Evolutionary conservation across 352 stramenopile species (phyloP), one percentile per base, ranked within the genome.

Genomic region (Phytophthora pisi): DNA sequence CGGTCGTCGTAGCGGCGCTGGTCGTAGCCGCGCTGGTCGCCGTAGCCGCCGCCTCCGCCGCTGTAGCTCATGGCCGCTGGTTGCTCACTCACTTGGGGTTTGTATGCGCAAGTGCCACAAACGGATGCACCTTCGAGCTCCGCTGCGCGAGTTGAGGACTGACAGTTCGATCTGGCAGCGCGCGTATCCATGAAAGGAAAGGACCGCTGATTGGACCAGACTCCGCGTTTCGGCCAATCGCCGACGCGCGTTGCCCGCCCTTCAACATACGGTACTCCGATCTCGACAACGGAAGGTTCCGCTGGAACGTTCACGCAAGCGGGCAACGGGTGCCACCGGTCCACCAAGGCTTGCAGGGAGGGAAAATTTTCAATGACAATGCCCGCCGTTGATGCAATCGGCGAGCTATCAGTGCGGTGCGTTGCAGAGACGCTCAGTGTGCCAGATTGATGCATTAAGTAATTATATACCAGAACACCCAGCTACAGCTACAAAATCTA

Each of bases 11-110:
- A 86, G 30, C 67, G 66, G 10, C 62, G 54, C 38, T 64, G 62
- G 45, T 69, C 68, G 61, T 88, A 86, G 30, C 67, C 64, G 10
- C 62, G 54, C 38, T 64, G 62, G 16, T 66, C 52, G 4, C 45
- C 46, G 15, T 59, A 50, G 11, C 66, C 73, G 16, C 64, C 57
- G 26, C 67, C 75, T n/a, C 71, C 56, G 50, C 74, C 61, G n/a
- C 72, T 74, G 51, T 86, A 88, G 46, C 81, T 90, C 81, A 90
- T 90, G 13, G 10, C 7, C 8, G n/a, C 51, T 57, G 13, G 36
- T 38, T 47, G 13, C 26, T 10, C 15, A 42, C 28, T 55, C n/a
- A 30, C 42, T 55, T 61, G 16, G 24, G 42, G 31, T 54, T 66
- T 16, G 24, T 55, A 61, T 56, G 24, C 51, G 13, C 5, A 66